phyloP scores from a whole-genome alignment of 2,329 filamentous ascomycete genomes.

The Colletotrichum chrysophilum region DNA sequence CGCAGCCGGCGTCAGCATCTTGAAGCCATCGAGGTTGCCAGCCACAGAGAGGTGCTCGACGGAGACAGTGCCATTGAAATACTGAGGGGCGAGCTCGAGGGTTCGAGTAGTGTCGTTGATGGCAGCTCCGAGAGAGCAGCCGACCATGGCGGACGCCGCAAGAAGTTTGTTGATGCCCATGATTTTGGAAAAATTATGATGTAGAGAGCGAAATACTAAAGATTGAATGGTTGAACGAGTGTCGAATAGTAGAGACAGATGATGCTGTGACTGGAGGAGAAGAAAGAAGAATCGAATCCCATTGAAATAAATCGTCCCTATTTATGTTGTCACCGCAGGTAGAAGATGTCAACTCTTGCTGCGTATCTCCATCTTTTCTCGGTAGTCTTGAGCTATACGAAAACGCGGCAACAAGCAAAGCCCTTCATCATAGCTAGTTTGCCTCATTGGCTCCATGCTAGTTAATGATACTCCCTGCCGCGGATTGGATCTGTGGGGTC shows the following conservation, averaged over 20 bases:
- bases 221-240: not conserved
- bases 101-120: not conserved
- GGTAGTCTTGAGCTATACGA: not conserved
- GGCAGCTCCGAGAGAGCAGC: not conserved
- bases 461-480: not conserved
- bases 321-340: not conserved
- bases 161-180: not conserved
- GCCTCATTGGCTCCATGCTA: not conserved
- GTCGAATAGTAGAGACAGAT: not conserved
- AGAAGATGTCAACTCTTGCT: fast-evolving
- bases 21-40: not conserved
- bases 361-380: not conserved
- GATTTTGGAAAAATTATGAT: not conserved
- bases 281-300: fast-evolving
- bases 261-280: not conserved
- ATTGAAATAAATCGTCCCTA: fast-evolving
- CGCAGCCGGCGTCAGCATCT: not conserved
- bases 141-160: not conserved
- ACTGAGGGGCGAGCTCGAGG: not conserved
- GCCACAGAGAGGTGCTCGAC: not conserved
- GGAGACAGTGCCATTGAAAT: not conserved
- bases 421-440: fast-evolving
- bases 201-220: not conserved
- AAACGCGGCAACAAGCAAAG: not conserved
- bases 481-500: not conserved